Percentiles rank a stretch among this genome's conserved stretches.
Conservation (phyloP, 768 basidiomycete genomes). For the Auricularia cornea region DNA sequence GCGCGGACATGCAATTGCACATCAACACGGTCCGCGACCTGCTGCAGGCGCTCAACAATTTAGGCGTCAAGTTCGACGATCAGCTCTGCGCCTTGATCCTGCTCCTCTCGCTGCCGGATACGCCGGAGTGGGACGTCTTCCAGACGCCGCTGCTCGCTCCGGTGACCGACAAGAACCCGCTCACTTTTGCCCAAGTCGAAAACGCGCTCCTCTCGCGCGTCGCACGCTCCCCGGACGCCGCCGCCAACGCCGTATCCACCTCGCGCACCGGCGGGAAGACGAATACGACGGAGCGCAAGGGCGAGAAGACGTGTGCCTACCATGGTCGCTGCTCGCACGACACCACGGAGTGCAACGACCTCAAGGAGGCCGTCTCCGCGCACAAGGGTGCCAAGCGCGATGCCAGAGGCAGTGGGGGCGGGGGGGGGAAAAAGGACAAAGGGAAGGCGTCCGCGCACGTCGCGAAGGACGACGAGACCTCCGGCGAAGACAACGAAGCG, state of each 20-base stretch:
- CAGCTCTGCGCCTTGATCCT: not conserved
- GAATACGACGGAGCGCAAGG: not conserved
- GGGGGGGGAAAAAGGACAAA: not conserved
- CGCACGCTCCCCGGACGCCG: not conserved
- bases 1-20: not conserved
- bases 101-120: not conserved
- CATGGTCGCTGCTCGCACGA: no score
- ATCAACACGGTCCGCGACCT: not conserved
- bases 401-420: not conserved
- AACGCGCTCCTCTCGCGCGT: not conserved
- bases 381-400: no score
- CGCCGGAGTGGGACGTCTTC: not conserved
- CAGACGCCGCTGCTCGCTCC: not conserved
- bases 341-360: no score
- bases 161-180: not conserved
- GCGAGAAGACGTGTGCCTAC: not conserved
- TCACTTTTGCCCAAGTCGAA: not conserved
- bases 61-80: not conserved
- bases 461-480: not conserved
- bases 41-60: not conserved
- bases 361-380: no score
- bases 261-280: not conserved
- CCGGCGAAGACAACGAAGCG: not conserved
- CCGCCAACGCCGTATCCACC: not conserved
- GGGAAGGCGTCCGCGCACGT: not conserved